Base-by-base conservation (phyloP, 73 alveolate species). In the Paramecium caudatum region DNA sequence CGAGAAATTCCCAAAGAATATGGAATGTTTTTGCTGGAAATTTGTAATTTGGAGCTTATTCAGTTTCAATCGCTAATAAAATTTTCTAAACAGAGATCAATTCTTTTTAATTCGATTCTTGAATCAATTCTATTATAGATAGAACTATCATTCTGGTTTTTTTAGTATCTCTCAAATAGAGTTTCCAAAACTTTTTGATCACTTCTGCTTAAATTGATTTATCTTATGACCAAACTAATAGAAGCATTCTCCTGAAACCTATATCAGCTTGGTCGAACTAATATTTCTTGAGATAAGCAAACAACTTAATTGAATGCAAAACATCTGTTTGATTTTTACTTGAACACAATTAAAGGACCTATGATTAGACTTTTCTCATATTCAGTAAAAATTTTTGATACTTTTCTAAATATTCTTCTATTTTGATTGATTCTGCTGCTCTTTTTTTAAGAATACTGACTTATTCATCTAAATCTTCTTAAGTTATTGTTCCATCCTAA, bases 321-420 rank as follows among this genome's bases (percentile, higher is more conserved):
- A 65, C 83, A 65, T 65, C 83, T 33, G 83, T 49, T 65, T 65
- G 34, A 27, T 30, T 65, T 65, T 65, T 65, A 65, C 83, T 65
- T 33, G 27, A 65, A 16, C 83, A 65, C n/a, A 65, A 65, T 65
- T 65, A 33, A 9, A 65, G 39, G 2, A 65, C 83, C n/a, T 65
- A 21, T 13, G 47, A 32, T 25, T 32, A 32, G 0, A 65, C 83
- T 10, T 46, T 65, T 65, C 34, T 65, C 83, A 65, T 65, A 9
- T 43, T 43, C 6, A 32, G 15, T 27, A 65, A 30, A 33, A 65
- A 65, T 8, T 65, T 10, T 65, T 10, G 3, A 65, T 65, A 65
- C 5, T 65, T 49, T 13, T 65, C 83, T 65, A 65, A 65, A 65
- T 65, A 65, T 33, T 36, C 49, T 65, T 65, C 10, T 1, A 36